Evolutionary conservation across 2,329 filamentous ascomycete genomes (phyloP), one percentile per base, ranked within the genome.

Genomic region (Lasiodiplodia sp.): DNA sequence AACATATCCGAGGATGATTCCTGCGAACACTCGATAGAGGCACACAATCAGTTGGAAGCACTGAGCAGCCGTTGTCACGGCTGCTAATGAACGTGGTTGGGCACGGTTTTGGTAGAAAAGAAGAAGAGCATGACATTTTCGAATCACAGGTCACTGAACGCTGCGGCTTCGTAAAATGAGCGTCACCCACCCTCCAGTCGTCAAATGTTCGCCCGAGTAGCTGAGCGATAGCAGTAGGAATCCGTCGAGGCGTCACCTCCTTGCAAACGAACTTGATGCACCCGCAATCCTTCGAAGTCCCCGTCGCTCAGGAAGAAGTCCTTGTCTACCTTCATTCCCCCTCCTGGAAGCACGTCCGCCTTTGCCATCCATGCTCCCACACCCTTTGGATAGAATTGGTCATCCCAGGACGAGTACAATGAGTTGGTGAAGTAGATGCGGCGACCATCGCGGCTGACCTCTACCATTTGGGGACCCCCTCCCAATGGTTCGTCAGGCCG

Each of bases 171-270:
- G 16, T 0, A 21, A 47, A 47, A n/a, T 47, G 18, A 18, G 18
- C 40, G 18, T 21, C 16, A 14, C 16, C 1, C 18, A 38, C n/a
- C 23, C 4, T 11, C 31, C 10, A 8, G 52, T 10, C 31, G 16
- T 57, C 55, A 57, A 37, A 21, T 14, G 5, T n/a, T 40, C 55
- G 31, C 55, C 31, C 34, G n/a, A n/a, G 34, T n/a, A 14, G n/a
- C 10, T n/a, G 55, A 57, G n/a, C 31, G 55, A 6, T 57, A 40
- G 55, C 55, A 57, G 21, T 57, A 57, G 11, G 55, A 57, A 40
- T 57, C 55, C 10, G 55, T 57, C n/a, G 55, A 57, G 23, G 55
- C 55, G 21, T 57, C 55, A 3, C 55, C 55, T 38, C 55, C 55
- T 16, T 57, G 55, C 10, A 57, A n/a, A 25, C 55, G 34, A 14